A percentile compares a stretch with the other conserved stretches of the same genome.
These are phyloP conservation scores for Calonectria pteridis DNA, from an alignment of 2,329 filamentous ascomycete genomes.

Conservation along the genomic window DNA sequence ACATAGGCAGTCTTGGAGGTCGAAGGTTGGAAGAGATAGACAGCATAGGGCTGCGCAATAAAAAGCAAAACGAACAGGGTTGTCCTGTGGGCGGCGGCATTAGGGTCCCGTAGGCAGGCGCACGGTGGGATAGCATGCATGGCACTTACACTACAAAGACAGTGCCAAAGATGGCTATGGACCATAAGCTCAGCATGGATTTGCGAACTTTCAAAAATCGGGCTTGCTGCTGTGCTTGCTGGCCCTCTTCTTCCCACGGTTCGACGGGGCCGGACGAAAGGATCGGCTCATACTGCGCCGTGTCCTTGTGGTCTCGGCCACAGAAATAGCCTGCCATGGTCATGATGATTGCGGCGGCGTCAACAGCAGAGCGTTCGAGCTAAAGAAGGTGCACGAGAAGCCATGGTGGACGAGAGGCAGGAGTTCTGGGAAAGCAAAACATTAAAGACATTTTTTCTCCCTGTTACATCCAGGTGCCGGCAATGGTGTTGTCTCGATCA, in stretches of 20 bases:
- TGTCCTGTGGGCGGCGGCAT: slow-evolving; percentile 7
- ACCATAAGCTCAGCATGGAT: slow-evolving; percentile 15
- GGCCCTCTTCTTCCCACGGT: neutral
- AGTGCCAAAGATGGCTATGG: neutral
- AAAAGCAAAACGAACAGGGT: slow-evolving; percentile 27
- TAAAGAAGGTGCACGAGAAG: neutral
- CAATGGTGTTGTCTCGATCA: slow-evolving; percentile 23
- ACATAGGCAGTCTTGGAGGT: slow-evolving; percentile 28
- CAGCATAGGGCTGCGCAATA: neutral
- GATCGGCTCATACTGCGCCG: slow-evolving; percentile 31
- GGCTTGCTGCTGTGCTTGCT: neutral
- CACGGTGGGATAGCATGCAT: neutral
- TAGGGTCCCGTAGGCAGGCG: slow-evolving; percentile 6
- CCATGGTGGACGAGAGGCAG: neutral
- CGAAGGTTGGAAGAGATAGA: slow-evolving; percentile 31
- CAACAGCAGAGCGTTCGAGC: neutral
- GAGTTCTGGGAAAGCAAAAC: neutral
- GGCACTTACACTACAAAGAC: slow-evolving; percentile 29
- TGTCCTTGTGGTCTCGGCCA: slow-evolving; percentile 25
- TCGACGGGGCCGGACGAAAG: neutral
- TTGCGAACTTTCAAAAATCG: neutral
- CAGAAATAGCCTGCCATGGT: slow-evolving; percentile 25
- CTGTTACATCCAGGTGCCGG: slow-evolving; percentile 14
- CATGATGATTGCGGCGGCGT: slow-evolving; percentile 15
- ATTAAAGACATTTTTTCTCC: neutral